These are phyloP conservation scores for Vanderwaltozyma yarrowii DNA, from an alignment of 805 yeast species.

Conservation along the genomic window DNA sequence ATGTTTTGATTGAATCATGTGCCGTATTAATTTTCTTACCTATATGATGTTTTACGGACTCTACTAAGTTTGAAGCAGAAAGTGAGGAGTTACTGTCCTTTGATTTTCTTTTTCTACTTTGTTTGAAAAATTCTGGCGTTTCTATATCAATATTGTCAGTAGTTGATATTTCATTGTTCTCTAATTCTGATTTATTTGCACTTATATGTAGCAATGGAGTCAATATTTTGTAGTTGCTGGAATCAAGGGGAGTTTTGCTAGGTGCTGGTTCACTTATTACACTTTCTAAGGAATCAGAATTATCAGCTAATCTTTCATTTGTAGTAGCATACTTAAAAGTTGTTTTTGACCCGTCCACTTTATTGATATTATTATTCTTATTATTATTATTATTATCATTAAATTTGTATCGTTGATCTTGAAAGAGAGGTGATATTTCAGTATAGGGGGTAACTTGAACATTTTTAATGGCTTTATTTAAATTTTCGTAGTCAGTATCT, in stretches of 20 bases:
- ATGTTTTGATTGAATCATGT: not conserved
- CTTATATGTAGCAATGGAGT: slow-evolving; percentile 1
- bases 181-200: not conserved
- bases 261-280: not conserved
- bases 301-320: too few relatives aligned
- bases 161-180: not conserved
- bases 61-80: not conserved
- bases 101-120: not conserved
- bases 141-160: not conserved
- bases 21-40: not conserved
- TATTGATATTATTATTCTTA: too few relatives aligned
- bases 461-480: not conserved
- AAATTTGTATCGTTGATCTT: not conserved
- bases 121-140: slow-evolving; percentile 1
- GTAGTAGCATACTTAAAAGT: too few relatives aligned
- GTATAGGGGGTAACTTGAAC: not conserved
- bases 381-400: too few relatives aligned
- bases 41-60: not conserved
- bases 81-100: not conserved
- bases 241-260: not conserved
- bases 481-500: not conserved
- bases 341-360: too few relatives aligned
- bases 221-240: not conserved
- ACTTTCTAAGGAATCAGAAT: too few relatives aligned
- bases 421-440: not conserved